Evolutionary conservation across 352 stramenopile species (phyloP).

Genomic region (Globisporangium solare): DNA sequence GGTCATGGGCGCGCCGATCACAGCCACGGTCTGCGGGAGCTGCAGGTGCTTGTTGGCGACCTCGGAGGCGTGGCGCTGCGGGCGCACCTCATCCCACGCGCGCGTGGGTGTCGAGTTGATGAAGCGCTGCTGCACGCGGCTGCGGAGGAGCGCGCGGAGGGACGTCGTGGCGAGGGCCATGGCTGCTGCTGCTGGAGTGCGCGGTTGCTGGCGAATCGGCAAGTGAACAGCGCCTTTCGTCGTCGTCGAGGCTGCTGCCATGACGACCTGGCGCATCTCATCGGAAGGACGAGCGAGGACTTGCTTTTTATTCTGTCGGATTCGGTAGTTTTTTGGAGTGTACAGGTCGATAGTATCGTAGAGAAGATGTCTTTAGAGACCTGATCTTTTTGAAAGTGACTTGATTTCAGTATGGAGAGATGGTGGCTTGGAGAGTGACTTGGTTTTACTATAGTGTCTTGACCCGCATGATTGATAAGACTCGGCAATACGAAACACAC

Average conservation of each 20-base stretch:
- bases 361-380: not conserved
- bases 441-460: not conserved
- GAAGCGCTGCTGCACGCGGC: slow-evolving; percentile 19
- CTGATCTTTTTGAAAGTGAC: not conserved
- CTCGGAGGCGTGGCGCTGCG: slow-evolving; percentile 53
- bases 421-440: not conserved
- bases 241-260: not conserved
- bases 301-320: not conserved
- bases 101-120: slow-evolving; percentile 47
- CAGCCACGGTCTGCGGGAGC: slow-evolving; percentile 60
- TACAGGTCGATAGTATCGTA: not conserved
- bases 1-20: slow-evolving; percentile 88
- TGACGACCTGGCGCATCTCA: too few species aligned
- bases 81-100: slow-evolving; percentile 58
- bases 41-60: slow-evolving; percentile 49
- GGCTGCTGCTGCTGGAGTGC: not conserved
- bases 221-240: not conserved
- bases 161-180: not conserved
- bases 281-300: not conserved
- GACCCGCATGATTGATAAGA: too few species aligned
- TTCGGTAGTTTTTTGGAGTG: not conserved
- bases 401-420: slow-evolving; percentile 9
- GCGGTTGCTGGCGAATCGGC: not conserved
- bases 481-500: too few species aligned
- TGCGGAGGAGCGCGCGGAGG: not conserved